These are phyloP conservation scores for Mortierella claussenii DNA, from an alignment of 192 early-diverging fungal species.

Conservation along the genomic window DNA sequence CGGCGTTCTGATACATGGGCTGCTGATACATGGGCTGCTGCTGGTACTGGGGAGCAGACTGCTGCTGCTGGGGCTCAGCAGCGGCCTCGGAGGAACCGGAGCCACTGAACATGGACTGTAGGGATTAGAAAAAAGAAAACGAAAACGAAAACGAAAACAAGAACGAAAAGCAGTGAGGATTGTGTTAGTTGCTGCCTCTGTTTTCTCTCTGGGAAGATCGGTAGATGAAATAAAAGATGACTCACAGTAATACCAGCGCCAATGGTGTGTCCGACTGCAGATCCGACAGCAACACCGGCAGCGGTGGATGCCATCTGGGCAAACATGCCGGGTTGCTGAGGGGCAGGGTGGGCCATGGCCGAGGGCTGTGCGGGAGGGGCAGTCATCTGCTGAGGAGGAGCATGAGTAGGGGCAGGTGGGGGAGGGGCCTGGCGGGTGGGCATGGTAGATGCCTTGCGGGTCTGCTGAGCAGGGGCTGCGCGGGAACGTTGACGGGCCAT, in stretches of 20 bases:
- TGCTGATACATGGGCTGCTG: slow-evolving; percentile 51
- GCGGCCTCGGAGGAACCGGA: slow-evolving; percentile 54
- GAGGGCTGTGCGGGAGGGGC: slow-evolving; percentile 57
- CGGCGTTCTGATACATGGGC: slow-evolving; percentile 51
- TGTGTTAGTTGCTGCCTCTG: too few relatives aligned
- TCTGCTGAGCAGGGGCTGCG: slow-evolving; percentile 61
- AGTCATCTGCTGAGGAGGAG: slow-evolving; percentile 53
- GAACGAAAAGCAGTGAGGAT: not conserved
- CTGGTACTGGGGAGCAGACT: slow-evolving; percentile 28
- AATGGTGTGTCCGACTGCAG: slow-evolving; percentile 89
- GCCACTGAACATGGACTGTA: slow-evolving; percentile 62
- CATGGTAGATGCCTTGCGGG: slow-evolving; percentile 64
- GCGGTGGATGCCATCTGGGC: slow-evolving; percentile 94
- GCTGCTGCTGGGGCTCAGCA: slow-evolving; percentile 52
- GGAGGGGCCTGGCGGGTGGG: slow-evolving; percentile 71
- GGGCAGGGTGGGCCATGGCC: slow-evolving; percentile 64
- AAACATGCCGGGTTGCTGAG: slow-evolving; percentile 80
- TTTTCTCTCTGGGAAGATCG: too few relatives aligned
- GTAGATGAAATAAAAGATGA: slow-evolving; percentile 38
- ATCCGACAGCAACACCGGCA: slow-evolving; percentile 88
- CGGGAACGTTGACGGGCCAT: slow-evolving; percentile 58
- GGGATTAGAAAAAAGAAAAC: slow-evolving; percentile 7
- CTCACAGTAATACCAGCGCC: slow-evolving; percentile 91
- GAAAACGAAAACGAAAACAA: not conserved
- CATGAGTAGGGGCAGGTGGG: slow-evolving; percentile 57